Percentiles rank a stretch among this genome's conserved stretches.
Evolutionary conservation across 352 stramenopile species (phyloP).

Genomic region (Halophytophthora polymorphica): DNA sequence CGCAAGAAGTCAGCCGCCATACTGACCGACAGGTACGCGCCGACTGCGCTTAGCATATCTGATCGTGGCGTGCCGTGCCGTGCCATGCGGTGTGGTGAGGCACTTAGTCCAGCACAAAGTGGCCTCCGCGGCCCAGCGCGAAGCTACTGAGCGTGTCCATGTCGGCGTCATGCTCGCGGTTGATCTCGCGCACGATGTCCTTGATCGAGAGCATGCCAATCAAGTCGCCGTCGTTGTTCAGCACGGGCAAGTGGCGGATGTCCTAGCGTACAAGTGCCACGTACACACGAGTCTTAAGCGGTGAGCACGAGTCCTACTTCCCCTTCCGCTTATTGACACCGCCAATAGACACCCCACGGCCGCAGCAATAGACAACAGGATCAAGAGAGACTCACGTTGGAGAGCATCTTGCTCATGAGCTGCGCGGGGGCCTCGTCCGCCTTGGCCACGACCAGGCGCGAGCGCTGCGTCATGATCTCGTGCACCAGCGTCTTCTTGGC

Average conservation of each 20-base stretch:
- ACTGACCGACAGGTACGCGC: background rate
- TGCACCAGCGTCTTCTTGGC: slow-evolving; percentile 82
- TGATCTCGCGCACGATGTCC: slow-evolving; percentile 88
- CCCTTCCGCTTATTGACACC: too few relatives aligned
- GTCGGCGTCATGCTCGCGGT: slow-evolving; percentile 72
- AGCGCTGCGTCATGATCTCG: slow-evolving; percentile 93
- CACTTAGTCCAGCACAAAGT: slow-evolving; percentile 84
- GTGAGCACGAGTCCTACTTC: background rate
- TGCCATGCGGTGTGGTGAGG: too few relatives aligned
- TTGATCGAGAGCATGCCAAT: slow-evolving; percentile 95
- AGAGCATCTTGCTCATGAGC: slow-evolving; percentile 97
- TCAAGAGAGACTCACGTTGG: slow-evolving; percentile 48
- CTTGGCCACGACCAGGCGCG: slow-evolving; percentile 88
- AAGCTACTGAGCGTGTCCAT: slow-evolving; percentile 81
- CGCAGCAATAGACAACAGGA: background rate
- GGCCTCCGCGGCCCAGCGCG: slow-evolving; percentile 67
- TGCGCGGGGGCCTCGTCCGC: slow-evolving; percentile 83
- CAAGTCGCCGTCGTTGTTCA: slow-evolving; percentile 89
- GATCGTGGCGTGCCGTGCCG: too few relatives aligned
- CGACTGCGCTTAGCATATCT: background rate
- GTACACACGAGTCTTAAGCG: background rate
- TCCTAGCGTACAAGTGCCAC: slow-evolving; percentile 38
- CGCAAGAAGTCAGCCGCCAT: background rate
- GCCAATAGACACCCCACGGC: too few relatives aligned
- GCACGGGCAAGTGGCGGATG: slow-evolving; percentile 93